phyloP scores from a whole-genome alignment of 2,329 filamentous ascomycete species.

The Beauveria medogensis region DNA sequence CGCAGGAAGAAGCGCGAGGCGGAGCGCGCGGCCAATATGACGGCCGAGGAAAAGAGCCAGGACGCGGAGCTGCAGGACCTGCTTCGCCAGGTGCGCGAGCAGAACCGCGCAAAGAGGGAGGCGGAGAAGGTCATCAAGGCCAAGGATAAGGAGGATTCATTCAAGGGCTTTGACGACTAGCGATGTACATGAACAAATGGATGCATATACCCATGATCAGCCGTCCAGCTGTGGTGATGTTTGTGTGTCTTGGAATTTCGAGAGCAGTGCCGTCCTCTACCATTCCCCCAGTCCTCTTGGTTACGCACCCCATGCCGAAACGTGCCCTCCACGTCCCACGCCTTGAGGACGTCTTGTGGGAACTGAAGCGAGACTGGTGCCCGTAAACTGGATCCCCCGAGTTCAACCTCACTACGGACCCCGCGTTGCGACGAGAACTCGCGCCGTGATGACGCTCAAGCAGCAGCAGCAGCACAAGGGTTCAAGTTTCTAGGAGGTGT shows the following conservation, averaged over 20 bases:
- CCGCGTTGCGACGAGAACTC: too few species aligned
- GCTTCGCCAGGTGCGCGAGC: constrained; percentile 53
- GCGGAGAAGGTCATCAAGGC: constrained; percentile 15
- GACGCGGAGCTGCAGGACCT: constrained; percentile 55
- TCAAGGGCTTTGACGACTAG: constrained; percentile 50
- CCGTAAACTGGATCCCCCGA: too few species aligned
- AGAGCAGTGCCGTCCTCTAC: too few species aligned
- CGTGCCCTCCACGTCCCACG: too few species aligned
- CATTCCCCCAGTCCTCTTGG: too few species aligned
- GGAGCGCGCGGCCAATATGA: constrained; percentile 56
- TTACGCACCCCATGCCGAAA: too few species aligned
- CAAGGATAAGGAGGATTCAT: constrained; percentile 38
- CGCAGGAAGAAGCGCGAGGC: constrained; percentile 56
- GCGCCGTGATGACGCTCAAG: too few species aligned
- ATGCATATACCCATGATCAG: neutral
- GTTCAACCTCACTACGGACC: too few species aligned
- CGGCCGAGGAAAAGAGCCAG: constrained; percentile 58
- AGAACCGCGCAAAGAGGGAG: constrained; percentile 40
- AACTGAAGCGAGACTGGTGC: too few species aligned
- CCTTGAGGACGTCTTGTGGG: too few species aligned
- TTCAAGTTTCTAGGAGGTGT: too few species aligned
- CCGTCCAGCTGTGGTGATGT: neutral
- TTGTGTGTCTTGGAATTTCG: neutral
- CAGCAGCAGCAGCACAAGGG: too few species aligned
- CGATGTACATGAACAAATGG: neutral